Evolutionary conservation across 176 grass and related monocot species (phyloP).

Genomic region (Alopecurus myosuroides): DNA sequence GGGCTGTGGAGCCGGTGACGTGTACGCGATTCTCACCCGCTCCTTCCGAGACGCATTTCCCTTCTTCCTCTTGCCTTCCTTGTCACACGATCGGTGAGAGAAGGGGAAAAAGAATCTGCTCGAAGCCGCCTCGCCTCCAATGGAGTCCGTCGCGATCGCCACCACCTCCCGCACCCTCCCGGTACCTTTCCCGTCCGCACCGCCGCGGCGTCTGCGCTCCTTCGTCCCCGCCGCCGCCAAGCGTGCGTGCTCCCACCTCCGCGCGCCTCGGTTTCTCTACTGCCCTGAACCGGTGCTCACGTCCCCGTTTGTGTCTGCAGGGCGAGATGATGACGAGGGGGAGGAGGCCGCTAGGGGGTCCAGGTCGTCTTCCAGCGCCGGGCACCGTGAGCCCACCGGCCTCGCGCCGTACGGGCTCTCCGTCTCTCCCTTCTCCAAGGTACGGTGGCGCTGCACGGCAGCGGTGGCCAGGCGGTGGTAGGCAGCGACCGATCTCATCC

Average conservation of each 20-base stretch:
- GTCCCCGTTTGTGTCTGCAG: conserved; percentile 17
- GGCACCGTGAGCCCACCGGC: conserved; percentile 34
- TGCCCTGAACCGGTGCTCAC: not conserved
- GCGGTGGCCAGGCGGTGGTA: not conserved
- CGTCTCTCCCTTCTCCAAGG: conserved; percentile 77
- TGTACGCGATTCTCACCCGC: not conserved
- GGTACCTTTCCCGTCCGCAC: conserved; percentile 23
- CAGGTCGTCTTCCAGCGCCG: not conserved
- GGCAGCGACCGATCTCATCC: not conserved
- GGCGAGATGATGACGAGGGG: conserved; percentile 18
- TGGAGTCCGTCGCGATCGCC: conserved; percentile 69
- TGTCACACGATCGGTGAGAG: no score
- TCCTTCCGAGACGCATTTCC: not conserved
- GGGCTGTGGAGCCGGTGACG: not conserved
- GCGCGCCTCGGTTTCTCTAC: not conserved
- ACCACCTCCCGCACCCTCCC: conserved; percentile 30
- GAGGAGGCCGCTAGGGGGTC: not conserved
- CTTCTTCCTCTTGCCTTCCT: not conserved
- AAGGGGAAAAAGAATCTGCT: not conserved
- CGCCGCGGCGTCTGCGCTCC: conserved; percentile 14
- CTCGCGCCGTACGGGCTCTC: conserved; percentile 43
- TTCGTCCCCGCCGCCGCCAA: conserved; percentile 60
- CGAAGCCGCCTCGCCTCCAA: conserved; percentile 28
- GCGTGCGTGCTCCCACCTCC: conserved; percentile 15
- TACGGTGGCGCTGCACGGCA: not conserved